These are phyloP conservation scores for Peronospora farinosa DNA, from an alignment of 352 stramenopile species.

Conservation along the genomic window DNA sequence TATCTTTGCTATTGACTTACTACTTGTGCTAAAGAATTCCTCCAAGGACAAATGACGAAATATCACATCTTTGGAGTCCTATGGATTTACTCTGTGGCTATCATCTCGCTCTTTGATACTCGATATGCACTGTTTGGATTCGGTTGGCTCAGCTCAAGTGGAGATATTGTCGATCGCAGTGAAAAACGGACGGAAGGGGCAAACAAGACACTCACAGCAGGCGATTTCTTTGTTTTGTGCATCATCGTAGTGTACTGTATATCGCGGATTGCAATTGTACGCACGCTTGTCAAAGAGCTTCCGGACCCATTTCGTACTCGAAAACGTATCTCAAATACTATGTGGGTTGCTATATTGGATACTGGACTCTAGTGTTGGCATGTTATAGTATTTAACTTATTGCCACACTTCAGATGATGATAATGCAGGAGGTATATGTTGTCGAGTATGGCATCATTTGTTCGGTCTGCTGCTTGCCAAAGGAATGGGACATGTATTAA, in stretches of 20 bases:
- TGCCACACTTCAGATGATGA: conserved; percentile 27
- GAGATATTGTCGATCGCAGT: conserved; percentile 28
- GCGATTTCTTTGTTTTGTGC: conserved; percentile 77
- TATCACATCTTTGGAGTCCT: conserved; percentile 70
- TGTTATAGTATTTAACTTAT: conserved; percentile 63
- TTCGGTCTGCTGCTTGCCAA: conserved; percentile 67
- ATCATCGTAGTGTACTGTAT: conserved; percentile 78
- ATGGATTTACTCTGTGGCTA: conserved; percentile 59
- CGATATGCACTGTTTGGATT: conserved; percentile 75
- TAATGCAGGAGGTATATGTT: conserved; percentile 35
- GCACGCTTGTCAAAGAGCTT: conserved; percentile 66
- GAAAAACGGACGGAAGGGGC: conserved; percentile 12
- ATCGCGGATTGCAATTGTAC: conserved; percentile 63
- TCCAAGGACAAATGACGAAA: conserved; percentile 76
- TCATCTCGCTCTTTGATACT: conserved; percentile 73
- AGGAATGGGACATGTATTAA: conserved; percentile 73
- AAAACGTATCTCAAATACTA: conserved; percentile 84
- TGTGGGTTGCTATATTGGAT: conserved; percentile 79
- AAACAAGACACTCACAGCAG: conserved; percentile 45
- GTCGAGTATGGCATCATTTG: conserved; percentile 65
- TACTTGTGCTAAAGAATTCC: conserved; percentile 78
- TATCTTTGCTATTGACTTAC: conserved; percentile 82
- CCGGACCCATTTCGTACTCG: conserved; percentile 69
- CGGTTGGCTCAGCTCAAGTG: conserved; percentile 66
- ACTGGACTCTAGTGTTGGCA: conserved; percentile 72